Evolutionary conservation across 805 yeast genomes (phyloP), one percentile per base, ranked within the genome.

Genomic region (Groenewaldozyma tartarivorans): DNA sequence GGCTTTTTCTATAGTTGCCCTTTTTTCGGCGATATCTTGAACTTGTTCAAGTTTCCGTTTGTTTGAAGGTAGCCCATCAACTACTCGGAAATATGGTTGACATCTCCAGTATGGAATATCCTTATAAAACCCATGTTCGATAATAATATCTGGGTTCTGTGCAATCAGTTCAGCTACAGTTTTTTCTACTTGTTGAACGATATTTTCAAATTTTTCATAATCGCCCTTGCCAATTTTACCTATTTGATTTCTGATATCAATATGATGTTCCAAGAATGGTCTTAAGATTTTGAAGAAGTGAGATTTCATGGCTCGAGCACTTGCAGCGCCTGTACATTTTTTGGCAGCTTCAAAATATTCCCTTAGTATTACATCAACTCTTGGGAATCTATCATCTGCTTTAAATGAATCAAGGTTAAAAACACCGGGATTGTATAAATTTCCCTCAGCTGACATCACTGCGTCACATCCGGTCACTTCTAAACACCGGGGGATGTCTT

Each of bases 401-500:
- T 68, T 62, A 1, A 42, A 40, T 9, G 42, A 42, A 15, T 45
- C 42, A n/a, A 40, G 2, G 72, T 62, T 56, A 58, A 92, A 90
- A 1, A 88, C 77, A 4, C 94, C 96, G 0, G 99, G 99, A 53
- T 92, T 92, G 62, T 79, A 83, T 27, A 92, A 65, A 55, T 87
- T 87, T 1, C 96, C 96, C 60, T 92, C 99, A 1, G 98, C 98
- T 33, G 94, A 79, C 98, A 92, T 92, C 15, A 92, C 92, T 0
- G 87, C 95, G 62, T 92, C 96, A 48, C 92, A 82, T 1, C 63
- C 65, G 3, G 85, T 75, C 5, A 65, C 71, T 1, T 68, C 69
- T 34, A 76, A 57, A 57, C 96, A 82, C 46, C 92, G 69, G 1
- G 69, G 68, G 19, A 90, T 66, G 57, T 92, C 97, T 33, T 79